Base-by-base conservation (phyloP, 1,139 yeast genomes). In the Komagataea norvegica region DNA sequence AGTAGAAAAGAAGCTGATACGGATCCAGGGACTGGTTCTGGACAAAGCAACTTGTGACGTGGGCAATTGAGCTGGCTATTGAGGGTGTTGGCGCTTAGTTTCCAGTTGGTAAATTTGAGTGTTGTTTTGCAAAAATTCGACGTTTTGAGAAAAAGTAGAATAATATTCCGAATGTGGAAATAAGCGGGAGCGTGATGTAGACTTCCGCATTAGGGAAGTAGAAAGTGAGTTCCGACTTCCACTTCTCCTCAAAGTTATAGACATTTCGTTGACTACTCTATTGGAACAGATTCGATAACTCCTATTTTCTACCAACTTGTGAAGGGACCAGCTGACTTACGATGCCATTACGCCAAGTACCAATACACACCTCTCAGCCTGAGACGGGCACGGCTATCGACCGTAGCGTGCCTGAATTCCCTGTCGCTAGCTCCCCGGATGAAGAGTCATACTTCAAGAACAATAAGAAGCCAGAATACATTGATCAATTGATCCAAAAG, bases 371-470 rank as follows among this genome's bases (percentile, higher is more conserved):
- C 0, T 77, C 91, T 2, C 72, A 75, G 17, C 94, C 95, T 0
- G 83, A 78, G 29, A 59, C 87, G 0, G 68, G 67, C 2, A 61
- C 80, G 10, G 96, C 96, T 9, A 84, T 89, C 31, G 95, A 88
- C 58, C 69, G 96, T 37, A 57, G 73, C 1, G 70, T 79, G 5
- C 87, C 85, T 3, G 86, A 79, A 42, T 79, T 81, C 55, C 93
- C 93, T 0, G 83, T 85, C 2, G 96, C 96, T 0, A 73, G 76
- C 38, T 61, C 72, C 6, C 62, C 68, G 7, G 95, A 85, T 47
- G 96, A 88, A 56, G 85, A 80, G 44, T 64, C 65, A 37, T 89
- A 86, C 60, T 89, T 89, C 62, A 65, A 68, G 33, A 66, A 74
- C 34, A 89, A 86, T 56, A 71, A 70, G 3, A 77, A 87, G 4